Evolutionary conservation across 345 rosid species (phyloP).

Genomic region (Ailanthus altissimus): DNA sequence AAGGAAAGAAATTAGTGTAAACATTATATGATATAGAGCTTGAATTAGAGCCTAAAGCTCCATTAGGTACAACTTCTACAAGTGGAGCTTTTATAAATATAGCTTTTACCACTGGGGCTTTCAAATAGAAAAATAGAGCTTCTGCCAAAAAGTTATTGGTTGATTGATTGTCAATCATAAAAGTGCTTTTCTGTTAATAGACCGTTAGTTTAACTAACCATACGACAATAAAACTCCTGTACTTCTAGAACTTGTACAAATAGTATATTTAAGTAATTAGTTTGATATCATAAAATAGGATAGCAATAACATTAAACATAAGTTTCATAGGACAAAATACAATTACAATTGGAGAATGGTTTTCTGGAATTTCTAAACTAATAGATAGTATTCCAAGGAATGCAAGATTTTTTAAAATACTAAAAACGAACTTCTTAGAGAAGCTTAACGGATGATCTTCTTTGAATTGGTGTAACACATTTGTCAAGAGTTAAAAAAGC

Average conservation of each 20-base stretch:
- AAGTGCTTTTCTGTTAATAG: neutral
- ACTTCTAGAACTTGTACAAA: neutral
- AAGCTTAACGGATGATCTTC: neutral
- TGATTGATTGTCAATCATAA: neutral
- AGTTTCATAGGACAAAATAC: neutral
- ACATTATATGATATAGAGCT: neutral
- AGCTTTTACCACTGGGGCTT: neutral
- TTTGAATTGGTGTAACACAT: neutral
- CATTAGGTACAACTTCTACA: neutral
- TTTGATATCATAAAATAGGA: neutral
- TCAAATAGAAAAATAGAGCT: neutral
- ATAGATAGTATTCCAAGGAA: neutral
- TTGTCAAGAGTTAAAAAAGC: neutral
- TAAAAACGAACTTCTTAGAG: neutral
- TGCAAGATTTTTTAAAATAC: neutral
- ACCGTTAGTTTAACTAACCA: neutral
- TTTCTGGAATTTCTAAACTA: neutral
- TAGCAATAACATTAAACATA: neutral
- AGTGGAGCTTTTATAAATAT: neutral
- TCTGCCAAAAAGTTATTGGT: neutral
- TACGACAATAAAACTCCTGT: neutral
- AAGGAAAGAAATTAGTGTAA: neutral
- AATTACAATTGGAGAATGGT: neutral
- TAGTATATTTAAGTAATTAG: neutral
- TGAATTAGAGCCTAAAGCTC: neutral